phyloP scores from a whole-genome alignment of 2,329 filamentous ascomycete species.

The Cercospora sesami region DNA sequence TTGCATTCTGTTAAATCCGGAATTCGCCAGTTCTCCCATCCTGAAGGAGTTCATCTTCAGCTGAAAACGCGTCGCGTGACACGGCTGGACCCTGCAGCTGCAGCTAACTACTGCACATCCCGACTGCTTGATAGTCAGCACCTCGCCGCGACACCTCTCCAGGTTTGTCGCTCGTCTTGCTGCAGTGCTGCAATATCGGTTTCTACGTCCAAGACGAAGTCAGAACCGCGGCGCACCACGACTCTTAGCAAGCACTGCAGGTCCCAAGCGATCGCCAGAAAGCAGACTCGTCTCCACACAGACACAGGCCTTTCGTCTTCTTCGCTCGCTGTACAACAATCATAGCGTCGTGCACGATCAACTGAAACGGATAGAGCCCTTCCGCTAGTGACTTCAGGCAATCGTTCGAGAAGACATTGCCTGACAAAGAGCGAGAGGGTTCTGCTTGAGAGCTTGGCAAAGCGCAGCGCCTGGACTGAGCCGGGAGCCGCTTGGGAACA shows the following conservation, averaged over 20 bases:
- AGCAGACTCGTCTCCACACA: too few relatives aligned
- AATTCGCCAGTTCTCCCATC: slow-evolving; percentile 88
- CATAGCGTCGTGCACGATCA: too few relatives aligned
- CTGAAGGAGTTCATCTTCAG: slow-evolving; percentile 84
- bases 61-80: not conserved
- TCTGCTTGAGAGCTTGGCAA: not conserved
- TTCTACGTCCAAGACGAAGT: not conserved
- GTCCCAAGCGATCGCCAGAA: not conserved
- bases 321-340: too few relatives aligned
- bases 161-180: not conserved
- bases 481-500: not conserved
- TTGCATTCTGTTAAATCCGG: slow-evolving; percentile 87
- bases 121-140: not conserved
- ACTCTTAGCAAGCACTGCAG: not conserved
- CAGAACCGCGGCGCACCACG: not conserved
- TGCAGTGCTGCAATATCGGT: not conserved
- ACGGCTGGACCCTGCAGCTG: not conserved
- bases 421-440: not conserved
- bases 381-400: not conserved
- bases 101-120: not conserved
- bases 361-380: not conserved
- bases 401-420: not conserved
- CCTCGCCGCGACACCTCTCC: not conserved
- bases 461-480: not conserved
- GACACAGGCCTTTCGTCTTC: too few relatives aligned